Conservation (phyloP, 192 early-diverging fungal species). For the Lobosporangium transversale region DNA sequence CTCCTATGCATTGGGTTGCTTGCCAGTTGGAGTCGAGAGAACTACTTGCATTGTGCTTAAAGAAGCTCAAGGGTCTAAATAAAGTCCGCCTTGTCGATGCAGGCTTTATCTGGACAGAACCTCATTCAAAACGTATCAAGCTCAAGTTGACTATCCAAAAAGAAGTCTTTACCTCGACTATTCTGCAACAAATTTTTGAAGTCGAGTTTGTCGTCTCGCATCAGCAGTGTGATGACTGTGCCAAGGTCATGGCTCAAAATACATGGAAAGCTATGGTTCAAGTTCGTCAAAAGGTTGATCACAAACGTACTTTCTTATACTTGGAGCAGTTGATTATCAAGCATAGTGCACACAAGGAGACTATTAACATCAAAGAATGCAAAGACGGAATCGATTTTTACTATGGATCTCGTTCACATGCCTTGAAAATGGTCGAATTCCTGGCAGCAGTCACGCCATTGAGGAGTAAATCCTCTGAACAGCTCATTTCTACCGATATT, state of each 20-base stretch:
- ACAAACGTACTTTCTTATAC: conserved; percentile 98
- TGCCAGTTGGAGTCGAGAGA: conserved; percentile 92
- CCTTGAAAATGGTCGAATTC: conserved; percentile 97
- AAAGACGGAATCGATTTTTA: conserved; percentile 98
- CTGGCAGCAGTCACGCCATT: conserved; percentile 84
- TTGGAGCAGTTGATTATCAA: conserved; percentile 98
- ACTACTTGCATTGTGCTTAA: conserved; percentile 91
- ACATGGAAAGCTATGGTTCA: conserved; percentile 99
- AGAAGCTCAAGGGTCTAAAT: conserved; percentile 88
- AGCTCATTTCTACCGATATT: conserved; percentile 95
- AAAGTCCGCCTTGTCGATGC: conserved; percentile 98
- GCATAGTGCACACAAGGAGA: conserved; percentile 96
- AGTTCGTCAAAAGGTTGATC: conserved; percentile 96
- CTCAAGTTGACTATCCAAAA: conserved; percentile 99
- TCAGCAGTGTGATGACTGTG: conserved; percentile 97
- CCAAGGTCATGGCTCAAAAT: conserved; percentile 94
- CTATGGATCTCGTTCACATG: conserved; percentile 88
- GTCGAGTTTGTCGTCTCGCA: conserved; percentile 92
- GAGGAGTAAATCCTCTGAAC: conserved; percentile 91
- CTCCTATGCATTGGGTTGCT: conserved; percentile 90
- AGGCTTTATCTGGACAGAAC: conserved; percentile 98
- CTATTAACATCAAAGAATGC: conserved; percentile 97
- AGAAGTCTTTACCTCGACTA: conserved; percentile 94
- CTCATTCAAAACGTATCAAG: conserved; percentile 88
- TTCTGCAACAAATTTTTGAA: conserved; percentile 96